phyloP scores from a whole-genome alignment of 169 alveolate species.

The Fabrea salina region DNA sequence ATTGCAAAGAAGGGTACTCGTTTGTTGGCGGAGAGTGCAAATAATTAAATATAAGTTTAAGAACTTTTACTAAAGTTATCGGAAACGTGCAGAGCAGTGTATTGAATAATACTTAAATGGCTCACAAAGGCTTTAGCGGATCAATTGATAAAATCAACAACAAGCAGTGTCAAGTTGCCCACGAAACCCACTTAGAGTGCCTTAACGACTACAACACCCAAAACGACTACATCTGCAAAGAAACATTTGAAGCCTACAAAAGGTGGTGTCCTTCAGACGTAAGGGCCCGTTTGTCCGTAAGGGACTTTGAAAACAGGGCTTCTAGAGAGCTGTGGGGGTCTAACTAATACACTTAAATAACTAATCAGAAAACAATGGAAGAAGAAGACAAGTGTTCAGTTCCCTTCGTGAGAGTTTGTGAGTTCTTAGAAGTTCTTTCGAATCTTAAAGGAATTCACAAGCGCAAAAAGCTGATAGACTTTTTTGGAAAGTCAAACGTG shows the following conservation, averaged over 20 bases:
- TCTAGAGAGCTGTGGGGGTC: too few relatives aligned
- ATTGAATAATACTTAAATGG: neutral
- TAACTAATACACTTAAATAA: too few relatives aligned
- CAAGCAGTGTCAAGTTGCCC: constrained; percentile 7
- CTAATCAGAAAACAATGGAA: too few relatives aligned
- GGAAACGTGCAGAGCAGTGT: neutral
- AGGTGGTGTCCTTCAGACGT: constrained; percentile 17
- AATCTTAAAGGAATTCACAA: constrained; percentile 3
- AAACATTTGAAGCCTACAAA: constrained; percentile 6
- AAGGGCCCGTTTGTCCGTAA: too few relatives aligned
- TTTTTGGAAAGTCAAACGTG: constrained; percentile 18
- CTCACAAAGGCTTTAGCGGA: neutral
- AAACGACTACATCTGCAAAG: constrained; percentile 2
- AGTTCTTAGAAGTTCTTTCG: constrained; percentile 19
- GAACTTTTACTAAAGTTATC: too few relatives aligned
- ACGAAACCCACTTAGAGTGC: constrained; percentile 5
- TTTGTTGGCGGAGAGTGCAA: too few relatives aligned
- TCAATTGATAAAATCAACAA: neutral
- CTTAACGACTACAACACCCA: neutral
- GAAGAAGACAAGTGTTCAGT: constrained; percentile 26
- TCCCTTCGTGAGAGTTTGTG: constrained; percentile 7
- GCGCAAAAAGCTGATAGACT: neutral
- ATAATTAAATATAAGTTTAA: too few relatives aligned
- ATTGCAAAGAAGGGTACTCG: too few relatives aligned
- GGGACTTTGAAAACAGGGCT: too few relatives aligned